Evolutionary conservation across 257 asterid genomes (phyloP), one percentile per base, ranked within the genome.

Genomic region (Solanum ossicruentum): DNA sequence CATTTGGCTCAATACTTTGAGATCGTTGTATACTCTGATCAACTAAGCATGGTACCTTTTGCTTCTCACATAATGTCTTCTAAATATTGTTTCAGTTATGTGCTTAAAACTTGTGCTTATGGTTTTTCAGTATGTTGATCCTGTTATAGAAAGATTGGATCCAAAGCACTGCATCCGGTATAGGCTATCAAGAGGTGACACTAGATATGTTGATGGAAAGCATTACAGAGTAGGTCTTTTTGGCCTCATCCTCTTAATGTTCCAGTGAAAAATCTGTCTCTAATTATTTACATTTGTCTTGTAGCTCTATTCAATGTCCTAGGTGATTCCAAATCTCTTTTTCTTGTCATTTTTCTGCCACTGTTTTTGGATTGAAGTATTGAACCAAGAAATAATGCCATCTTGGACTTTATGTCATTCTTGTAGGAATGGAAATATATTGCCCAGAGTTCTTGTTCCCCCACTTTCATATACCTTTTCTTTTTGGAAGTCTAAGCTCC

Each of bases 1-100:
- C 95, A 96, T 84, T 87, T 96, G 80, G 93, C 97, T 78, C 98
- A 93, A 77, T 95, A 83, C 85, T 96, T 91, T 87, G 98, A 96
- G 90, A 89, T 96, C 20, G 90, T 96, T 49, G 84, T 95, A 39
- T 96, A 92, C 81, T 89, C 99, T 45, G 98, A 95, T 86, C 94
- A 93, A 87, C 91, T 84, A 84, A 86, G 23, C 86, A 89, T 91
- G 97, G 99, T 96, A 87, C 81, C 57, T 47, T 12, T 77, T 45
- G 21, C 82, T 77, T 54, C 82, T 61, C 66, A 36, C 54, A 21
- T 73, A 39, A 21, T 41, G 45, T 55, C 15, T 80, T 57, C 56
- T 47, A 43, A 13, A 47, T 56, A 36, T 55, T 82, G 84, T 84
- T 12, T 80, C 43, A 36, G 72, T 71, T 63, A n/a, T 73, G 32